Conservation (phyloP, 306 rosid species). For the Trifolium subterraneum region DNA sequence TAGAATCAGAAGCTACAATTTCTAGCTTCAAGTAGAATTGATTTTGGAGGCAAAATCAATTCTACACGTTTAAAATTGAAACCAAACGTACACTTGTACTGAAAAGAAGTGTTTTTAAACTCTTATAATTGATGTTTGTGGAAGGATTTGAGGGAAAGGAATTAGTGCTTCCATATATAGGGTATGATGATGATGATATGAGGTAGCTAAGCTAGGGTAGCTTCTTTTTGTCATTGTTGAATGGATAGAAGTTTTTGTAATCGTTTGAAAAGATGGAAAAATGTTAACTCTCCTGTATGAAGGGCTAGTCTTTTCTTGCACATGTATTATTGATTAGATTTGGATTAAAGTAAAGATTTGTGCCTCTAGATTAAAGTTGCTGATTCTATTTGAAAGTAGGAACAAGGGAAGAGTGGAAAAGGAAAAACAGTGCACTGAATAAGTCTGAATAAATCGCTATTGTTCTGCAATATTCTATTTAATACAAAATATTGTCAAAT, state of each 20-base stretch:
- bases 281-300: conserved; percentile 13
- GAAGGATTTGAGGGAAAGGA: background rate
- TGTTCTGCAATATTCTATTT: no score
- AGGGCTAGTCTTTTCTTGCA: background rate
- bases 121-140: background rate
- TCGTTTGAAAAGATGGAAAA: conserved; percentile 3
- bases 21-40: no score
- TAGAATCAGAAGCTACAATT: no score
- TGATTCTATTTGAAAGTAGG: conserved; percentile 21
- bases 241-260: background rate
- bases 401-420: conserved; percentile 8
- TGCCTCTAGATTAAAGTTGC: background rate
- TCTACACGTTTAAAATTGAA: no score
- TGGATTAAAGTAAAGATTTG: background rate
- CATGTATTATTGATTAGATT: conserved; percentile 8
- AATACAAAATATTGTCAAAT: no score
- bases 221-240: background rate
- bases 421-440: background rate
- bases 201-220: background rate
- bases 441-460: no score
- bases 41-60: no score
- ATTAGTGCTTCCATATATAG: background rate
- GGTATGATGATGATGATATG: conserved; percentile 8
- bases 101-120: background rate
- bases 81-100: no score